These are phyloP conservation scores for Vinca major DNA, from an alignment of 305 asterid species.

Conservation along the genomic window DNA sequence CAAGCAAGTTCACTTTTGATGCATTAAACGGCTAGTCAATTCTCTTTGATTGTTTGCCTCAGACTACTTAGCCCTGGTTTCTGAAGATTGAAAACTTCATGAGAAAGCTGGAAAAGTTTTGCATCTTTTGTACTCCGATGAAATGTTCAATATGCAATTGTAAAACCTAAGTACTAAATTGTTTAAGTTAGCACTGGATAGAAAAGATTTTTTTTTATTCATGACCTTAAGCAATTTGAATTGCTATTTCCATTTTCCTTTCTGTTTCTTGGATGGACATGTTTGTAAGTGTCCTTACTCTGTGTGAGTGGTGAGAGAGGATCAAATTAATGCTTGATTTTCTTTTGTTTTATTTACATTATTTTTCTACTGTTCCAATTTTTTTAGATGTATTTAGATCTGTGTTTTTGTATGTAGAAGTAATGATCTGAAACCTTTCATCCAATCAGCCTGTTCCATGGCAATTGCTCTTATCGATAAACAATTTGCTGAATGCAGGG, in stretches of 20 bases:
- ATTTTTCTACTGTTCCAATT: neutral
- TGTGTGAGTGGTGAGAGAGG: neutral
- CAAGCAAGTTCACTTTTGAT: too few species aligned
- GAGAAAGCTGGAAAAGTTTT: constrained; percentile 1
- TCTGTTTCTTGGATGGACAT: neutral
- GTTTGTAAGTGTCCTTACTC: too few species aligned
- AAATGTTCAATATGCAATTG: neutral
- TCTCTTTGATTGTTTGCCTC: neutral
- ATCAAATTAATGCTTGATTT: neutral
- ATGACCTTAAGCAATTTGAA: neutral
- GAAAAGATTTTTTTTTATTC: neutral
- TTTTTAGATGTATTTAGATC: neutral
- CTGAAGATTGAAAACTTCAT: neutral
- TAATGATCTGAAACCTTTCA: neutral
- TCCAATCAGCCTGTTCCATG: neutral
- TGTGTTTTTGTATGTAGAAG: neutral
- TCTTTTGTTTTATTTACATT: neutral
- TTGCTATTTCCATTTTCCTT: neutral
- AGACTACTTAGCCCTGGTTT: neutral
- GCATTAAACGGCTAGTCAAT: too few species aligned
- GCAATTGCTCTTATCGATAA: neutral
- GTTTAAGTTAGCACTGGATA: neutral
- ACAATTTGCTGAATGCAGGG: constrained; percentile 44
- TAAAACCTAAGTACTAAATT: neutral
- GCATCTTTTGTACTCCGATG: neutral